A percentile compares a stretch with the other conserved stretches of the same genome.
These are phyloP conservation scores for Dalbergia oliveri DNA, from an alignment of 306 rosid genomes.

Conservation along the genomic window DNA sequence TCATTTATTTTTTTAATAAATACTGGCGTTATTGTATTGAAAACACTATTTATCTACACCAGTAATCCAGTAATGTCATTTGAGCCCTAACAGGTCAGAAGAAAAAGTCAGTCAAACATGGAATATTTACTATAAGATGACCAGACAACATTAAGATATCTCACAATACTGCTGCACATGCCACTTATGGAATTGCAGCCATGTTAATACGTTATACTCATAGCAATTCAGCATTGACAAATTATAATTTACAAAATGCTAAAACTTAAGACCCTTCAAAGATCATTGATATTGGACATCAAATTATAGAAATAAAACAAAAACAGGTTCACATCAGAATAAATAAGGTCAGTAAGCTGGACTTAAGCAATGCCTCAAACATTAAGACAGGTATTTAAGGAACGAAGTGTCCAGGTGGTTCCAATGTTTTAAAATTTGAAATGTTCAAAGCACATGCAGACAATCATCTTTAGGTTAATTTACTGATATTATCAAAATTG, in stretches of 20 bases:
- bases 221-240: constrained; percentile 3
- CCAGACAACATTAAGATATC: neutral
- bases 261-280: neutral
- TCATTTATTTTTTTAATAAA: too few relatives aligned
- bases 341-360: constrained; percentile 1
- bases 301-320: constrained; percentile 25
- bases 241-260: neutral
- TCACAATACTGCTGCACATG: constrained; percentile 9
- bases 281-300: constrained; percentile 11
- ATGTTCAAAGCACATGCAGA: constrained; percentile 31
- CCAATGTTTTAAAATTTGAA: constrained; percentile 10
- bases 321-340: constrained; percentile 30
- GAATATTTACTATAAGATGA: constrained; percentile 23
- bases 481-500: neutral
- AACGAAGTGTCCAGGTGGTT: neutral
- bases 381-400: neutral
- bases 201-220: constrained; percentile 9
- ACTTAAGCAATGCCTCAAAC: neutral
- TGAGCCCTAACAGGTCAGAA: constrained; percentile 7
- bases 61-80: neutral
- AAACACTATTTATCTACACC: too few relatives aligned
- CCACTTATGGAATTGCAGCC: neutral
- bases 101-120: constrained; percentile 4
- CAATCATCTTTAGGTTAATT: neutral
- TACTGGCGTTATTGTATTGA: too few relatives aligned